Evolutionary conservation across 2,329 filamentous ascomycete species (phyloP).

Genomic region (Sporothrix pallida): DNA sequence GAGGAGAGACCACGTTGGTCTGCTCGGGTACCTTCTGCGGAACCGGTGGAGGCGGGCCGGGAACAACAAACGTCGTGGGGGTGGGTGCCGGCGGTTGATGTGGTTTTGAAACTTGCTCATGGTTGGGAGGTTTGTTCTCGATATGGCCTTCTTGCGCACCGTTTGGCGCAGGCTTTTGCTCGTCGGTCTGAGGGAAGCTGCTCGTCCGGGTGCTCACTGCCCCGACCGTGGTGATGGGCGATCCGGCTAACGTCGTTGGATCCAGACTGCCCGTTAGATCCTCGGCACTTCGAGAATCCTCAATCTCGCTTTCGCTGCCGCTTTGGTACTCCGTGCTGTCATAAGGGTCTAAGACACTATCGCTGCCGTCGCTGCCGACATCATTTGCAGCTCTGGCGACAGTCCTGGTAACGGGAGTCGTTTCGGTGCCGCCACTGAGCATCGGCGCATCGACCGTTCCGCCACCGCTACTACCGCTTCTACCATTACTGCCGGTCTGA

Average conservation of each 20-base stretch:
- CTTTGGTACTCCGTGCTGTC: not conserved
- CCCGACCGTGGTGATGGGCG: not conserved
- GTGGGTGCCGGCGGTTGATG: not conserved
- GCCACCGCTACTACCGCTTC: not conserved
- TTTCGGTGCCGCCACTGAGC: not conserved
- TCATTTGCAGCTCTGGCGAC: not conserved
- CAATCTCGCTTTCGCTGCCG: not conserved
- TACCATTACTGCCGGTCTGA: not conserved
- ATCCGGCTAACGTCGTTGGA: not conserved
- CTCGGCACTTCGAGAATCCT: not conserved
- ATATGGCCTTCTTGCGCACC: not conserved
- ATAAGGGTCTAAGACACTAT: not conserved
- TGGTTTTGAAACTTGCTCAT: not conserved
- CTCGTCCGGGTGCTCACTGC: not conserved
- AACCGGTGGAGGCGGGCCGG: constrained; percentile 20
- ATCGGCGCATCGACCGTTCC: constrained; percentile 17
- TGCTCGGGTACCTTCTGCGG: not conserved
- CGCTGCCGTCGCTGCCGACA: not conserved
- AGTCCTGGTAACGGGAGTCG: not conserved
- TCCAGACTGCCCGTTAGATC: constrained; percentile 3
- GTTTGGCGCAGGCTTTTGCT: not conserved
- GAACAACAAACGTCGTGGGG: not conserved
- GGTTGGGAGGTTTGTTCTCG: not conserved
- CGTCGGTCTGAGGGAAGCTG: not conserved
- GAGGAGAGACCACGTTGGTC: not conserved